Evolutionary conservation across 2,329 filamentous ascomycete species (phyloP), one percentile per base, ranked within the genome.

Genomic region (Monosporascus cannonballus): DNA sequence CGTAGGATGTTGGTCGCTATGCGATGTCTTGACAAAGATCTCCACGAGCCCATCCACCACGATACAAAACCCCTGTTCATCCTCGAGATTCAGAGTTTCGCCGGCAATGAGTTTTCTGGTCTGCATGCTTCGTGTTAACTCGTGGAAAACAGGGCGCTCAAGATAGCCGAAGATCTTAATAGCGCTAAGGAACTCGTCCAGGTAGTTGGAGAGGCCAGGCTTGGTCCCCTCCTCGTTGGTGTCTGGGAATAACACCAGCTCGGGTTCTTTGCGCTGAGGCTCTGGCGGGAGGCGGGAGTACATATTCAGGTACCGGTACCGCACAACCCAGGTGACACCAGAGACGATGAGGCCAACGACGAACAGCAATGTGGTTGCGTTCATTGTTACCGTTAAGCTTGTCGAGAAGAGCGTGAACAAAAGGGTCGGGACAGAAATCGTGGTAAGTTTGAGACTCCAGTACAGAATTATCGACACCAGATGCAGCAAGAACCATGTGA

Each of bases 81-180:
- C 94, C 71, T 99, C 94, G 34, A 99, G 76, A 59, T 96, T 85
- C 61, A 99, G 77, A 0, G 94, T 99, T 71, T 99, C 94, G 30
- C 94, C 94, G 5, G 94, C 93, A 64, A 97, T 95, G 48, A 99
- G 78, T 71, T 96, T 96, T 62, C 90, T 81, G 20, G 95, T 99
- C 74, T 99, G 94, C 94, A 99, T 99, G 54, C 92, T 96, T 54
- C 94, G 80, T 0, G 94, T 99, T 62, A 99, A 81, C 71, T 99
- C 94, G 66, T 99, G 95, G 65, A 99, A 99, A 42, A 99, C 94
- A 0, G 94, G 91, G 25, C 94, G 84, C 69, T 99, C 94, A 44
- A 99, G 76, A 66, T 97, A 99, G 8, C 94, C 94, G 72, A 99
- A 99, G 53, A 99, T 94, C 71, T 97, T 99, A 75, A 99, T 99